Percentiles rank a stretch among this genome's conserved stretches.
These are phyloP conservation scores for Pichia manshurica DNA, from an alignment of 805 yeast genomes.

Conservation along the genomic window DNA sequence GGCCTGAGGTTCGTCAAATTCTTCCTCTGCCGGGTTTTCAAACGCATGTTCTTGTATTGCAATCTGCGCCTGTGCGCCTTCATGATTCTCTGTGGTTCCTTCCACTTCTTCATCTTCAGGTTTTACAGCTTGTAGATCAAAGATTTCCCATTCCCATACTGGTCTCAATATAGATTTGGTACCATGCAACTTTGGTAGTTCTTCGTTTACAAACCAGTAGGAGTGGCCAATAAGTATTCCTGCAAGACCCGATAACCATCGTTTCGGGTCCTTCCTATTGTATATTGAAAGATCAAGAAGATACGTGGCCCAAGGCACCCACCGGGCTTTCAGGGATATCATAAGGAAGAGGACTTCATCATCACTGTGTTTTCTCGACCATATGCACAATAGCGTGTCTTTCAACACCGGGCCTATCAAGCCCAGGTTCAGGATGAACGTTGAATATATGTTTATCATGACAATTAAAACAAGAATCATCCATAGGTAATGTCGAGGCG, in stretches of 20 bases:
- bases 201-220: conserved; percentile 35
- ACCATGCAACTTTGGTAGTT: conserved; percentile 34
- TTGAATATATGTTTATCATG: conserved; percentile 30
- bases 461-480: conserved; percentile 28
- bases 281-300: conserved; percentile 16
- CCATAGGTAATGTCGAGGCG: conserved; percentile 36
- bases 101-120: not conserved
- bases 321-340: conserved; percentile 36
- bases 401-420: conserved; percentile 36
- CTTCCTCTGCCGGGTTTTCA: too few species aligned
- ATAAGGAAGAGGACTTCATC: conserved; percentile 37
- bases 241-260: conserved; percentile 22
- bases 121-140: not conserved
- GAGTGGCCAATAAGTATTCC: conserved; percentile 41
- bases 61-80: too few species aligned
- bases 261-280: conserved; percentile 1
- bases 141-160: conserved; percentile 34
- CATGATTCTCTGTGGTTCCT: not conserved
- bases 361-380: conserved; percentile 43
- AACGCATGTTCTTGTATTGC: too few species aligned
- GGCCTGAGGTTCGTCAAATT: too few species aligned
- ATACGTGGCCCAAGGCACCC: conserved; percentile 37
- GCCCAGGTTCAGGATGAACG: conserved; percentile 23
- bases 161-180: conserved; percentile 35
- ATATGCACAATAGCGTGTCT: conserved; percentile 37